phyloP scores from a whole-genome alignment of 306 rosid species.

The Corylus avellana region DNA sequence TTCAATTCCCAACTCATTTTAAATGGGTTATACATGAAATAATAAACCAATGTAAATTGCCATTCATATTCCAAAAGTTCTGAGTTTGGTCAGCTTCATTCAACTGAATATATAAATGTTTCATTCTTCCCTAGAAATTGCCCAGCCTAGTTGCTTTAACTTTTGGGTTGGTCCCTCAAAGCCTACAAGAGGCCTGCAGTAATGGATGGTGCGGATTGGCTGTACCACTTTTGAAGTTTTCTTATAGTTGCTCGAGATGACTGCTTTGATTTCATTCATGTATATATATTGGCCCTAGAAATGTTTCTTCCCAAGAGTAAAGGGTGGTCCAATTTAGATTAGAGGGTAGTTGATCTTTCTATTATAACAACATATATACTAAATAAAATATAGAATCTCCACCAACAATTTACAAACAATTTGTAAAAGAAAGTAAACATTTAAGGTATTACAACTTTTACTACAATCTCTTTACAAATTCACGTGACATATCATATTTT shows the following conservation, averaged over 20 bases:
- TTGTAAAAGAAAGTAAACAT: background rate
- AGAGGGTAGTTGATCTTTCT: conserved; percentile 4
- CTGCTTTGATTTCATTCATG: conserved; percentile 19
- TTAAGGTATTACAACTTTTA: too few species aligned
- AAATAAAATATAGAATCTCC: background rate
- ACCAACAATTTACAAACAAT: background rate
- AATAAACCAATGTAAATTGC: background rate
- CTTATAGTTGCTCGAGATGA: conserved; percentile 26
- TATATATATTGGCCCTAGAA: conserved; percentile 6
- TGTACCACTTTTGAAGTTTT: conserved; percentile 22
- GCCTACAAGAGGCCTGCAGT: background rate
- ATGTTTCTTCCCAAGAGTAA: conserved; percentile 20
- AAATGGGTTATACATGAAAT: background rate
- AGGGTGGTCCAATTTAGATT: conserved; percentile 26
- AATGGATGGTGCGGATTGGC: conserved; percentile 23
- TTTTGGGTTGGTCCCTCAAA: background rate
- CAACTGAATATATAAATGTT: conserved; percentile 24
- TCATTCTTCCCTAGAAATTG: conserved; percentile 12
- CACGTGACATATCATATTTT: too few species aligned
- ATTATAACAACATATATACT: background rate
- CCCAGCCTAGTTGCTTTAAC: conserved; percentile 6
- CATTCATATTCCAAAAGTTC: conserved; percentile 21
- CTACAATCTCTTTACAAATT: too few species aligned
- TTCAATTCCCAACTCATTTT: background rate
- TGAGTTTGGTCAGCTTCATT: conserved; percentile 3